phyloP scores from a whole-genome alignment of 2,329 filamentous ascomycete genomes.

The Boeremia exigua region DNA sequence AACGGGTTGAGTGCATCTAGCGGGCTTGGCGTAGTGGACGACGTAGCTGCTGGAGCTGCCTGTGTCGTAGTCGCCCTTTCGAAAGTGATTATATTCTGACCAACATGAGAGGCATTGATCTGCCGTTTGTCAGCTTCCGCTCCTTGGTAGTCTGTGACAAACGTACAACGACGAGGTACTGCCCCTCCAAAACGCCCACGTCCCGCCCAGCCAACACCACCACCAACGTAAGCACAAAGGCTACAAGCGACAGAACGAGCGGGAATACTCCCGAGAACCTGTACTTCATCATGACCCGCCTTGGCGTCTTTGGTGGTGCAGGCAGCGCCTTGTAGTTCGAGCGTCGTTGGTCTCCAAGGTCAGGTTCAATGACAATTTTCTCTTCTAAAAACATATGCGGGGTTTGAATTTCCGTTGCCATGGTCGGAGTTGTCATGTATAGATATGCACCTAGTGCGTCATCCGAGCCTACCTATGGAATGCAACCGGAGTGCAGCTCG shows the following conservation, averaged over 20 bases:
- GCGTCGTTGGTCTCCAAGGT: slow-evolving; percentile 29
- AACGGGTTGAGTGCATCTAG: slow-evolving; percentile 15
- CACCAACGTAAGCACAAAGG: slow-evolving; percentile 26
- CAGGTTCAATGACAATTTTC: slow-evolving; percentile 25
- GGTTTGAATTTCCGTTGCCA: background rate
- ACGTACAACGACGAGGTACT: slow-evolving; percentile 31
- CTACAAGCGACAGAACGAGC: slow-evolving; percentile 16
- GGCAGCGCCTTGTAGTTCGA: slow-evolving; percentile 29
- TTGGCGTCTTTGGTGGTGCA: slow-evolving; percentile 25
- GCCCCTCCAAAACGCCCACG: slow-evolving; percentile 16
- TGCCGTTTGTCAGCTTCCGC: slow-evolving; percentile 8
- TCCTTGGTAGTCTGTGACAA: background rate
- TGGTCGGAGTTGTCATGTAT: background rate
- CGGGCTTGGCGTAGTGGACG: slow-evolving; percentile 1
- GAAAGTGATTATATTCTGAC: slow-evolving; percentile 25
- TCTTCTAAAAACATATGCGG: slow-evolving; percentile 13
- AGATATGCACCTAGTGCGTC: background rate
- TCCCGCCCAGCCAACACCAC: slow-evolving; percentile 26
- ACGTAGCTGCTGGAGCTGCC: slow-evolving; percentile 5
- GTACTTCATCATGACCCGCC: slow-evolving; percentile 27
- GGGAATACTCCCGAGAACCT: slow-evolving; percentile 28
- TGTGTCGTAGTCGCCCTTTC: slow-evolving; percentile 17
- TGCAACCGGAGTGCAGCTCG: background rate
- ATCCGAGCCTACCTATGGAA: background rate
- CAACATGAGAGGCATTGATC: slow-evolving; percentile 25